Conservation (phyloP, 768 basidiomycete species). For the Megacollybia marginata region DNA sequence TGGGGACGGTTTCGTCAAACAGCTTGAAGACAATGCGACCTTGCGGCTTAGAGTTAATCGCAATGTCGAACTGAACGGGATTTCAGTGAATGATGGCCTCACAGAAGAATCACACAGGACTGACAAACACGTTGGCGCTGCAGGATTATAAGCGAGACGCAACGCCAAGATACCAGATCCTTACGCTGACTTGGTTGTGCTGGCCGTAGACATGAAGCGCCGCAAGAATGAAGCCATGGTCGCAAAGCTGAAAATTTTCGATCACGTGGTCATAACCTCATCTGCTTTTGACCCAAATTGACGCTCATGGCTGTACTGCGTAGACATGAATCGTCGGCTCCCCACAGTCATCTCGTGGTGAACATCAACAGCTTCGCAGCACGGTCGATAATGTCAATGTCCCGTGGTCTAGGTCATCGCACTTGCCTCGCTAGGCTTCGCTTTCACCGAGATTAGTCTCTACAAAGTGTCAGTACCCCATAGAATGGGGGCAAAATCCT, state of each 20-base stretch:
- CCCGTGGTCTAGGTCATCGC: too few species aligned
- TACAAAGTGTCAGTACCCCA: too few species aligned
- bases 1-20: conserved; percentile 49
- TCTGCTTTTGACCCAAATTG: too few species aligned
- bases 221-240: not conserved
- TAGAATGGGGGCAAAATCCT: too few species aligned
- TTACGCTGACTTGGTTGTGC: conserved; percentile 18
- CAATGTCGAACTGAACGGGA: conserved; percentile 12
- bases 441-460: too few species aligned
- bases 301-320: too few species aligned
- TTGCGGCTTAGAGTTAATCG: conserved; percentile 16
- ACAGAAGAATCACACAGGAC: not conserved
- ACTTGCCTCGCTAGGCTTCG: too few species aligned
- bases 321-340: too few species aligned
- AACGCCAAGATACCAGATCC: conserved; percentile 16
- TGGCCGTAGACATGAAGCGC: not conserved
- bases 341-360: too few species aligned
- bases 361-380: too few species aligned
- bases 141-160: not conserved
- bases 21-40: conserved; percentile 57
- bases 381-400: too few species aligned
- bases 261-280: too few species aligned
- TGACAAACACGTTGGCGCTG: not conserved
- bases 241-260: not conserved
- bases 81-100: not conserved